Evolutionary conservation across 108 stramenopile species (phyloP).

Genomic region (Fragilaria radians): DNA sequence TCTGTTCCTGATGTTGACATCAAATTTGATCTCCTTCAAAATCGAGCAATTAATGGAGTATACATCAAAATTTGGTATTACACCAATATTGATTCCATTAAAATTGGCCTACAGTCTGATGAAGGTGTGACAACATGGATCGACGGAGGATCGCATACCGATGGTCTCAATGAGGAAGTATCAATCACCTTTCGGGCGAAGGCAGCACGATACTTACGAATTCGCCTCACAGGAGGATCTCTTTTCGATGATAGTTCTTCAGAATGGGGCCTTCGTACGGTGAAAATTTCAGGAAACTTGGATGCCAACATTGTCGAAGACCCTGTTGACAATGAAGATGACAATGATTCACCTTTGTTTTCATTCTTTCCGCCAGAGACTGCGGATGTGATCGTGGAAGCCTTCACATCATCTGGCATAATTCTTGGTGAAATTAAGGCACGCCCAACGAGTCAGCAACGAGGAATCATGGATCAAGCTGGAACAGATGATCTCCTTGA

Average conservation of each 20-base stretch:
- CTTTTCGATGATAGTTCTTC: neutral
- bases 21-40: neutral
- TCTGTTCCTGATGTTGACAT: conserved; percentile 1
- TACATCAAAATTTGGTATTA: conserved; percentile 1
- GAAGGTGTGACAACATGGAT: conserved; percentile 2
- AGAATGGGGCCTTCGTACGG: conserved; percentile 6
- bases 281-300: neutral
- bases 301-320: neutral
- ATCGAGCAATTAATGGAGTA: neutral
- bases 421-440: neutral
- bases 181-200: neutral
- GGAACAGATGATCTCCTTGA: neutral
- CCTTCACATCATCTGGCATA: neutral
- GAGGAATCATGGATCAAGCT: neutral
- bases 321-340: conserved; percentile 2
- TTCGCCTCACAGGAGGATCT: neutral
- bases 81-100: conserved; percentile 1
- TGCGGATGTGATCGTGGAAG: neutral
- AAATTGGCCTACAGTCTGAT: conserved; percentile 1
- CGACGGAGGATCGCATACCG: neutral
- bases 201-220: neutral
- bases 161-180: neutral
- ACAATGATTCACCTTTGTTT: neutral
- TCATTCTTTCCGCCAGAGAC: neutral
- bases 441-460: neutral